Evolutionary conservation across 2,329 filamentous ascomycete genomes (phyloP).

Genomic region (Beauveria rudraprayagi): DNA sequence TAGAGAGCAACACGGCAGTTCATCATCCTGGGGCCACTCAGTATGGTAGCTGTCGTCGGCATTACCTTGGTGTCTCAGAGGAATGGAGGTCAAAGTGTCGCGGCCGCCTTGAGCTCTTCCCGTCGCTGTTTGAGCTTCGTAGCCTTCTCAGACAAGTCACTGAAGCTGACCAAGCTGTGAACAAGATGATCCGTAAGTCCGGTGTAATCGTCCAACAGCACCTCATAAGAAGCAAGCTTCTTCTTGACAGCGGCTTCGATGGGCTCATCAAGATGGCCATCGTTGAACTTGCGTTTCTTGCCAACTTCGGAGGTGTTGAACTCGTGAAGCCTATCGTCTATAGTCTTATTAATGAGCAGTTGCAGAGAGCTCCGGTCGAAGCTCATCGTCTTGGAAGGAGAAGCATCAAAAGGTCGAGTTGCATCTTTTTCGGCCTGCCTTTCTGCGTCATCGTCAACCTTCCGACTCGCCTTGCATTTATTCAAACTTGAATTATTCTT

Average conservation of each 20-base stretch:
- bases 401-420: not conserved
- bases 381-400: not conserved
- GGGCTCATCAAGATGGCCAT: not conserved
- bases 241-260: not conserved
- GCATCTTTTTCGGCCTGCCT: not conserved
- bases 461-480: too few species aligned
- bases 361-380: not conserved
- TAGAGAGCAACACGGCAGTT: too few species aligned
- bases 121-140: not conserved
- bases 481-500: not conserved
- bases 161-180: not conserved
- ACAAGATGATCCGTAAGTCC: not conserved
- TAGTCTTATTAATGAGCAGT: not conserved
- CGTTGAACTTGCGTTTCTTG: not conserved
- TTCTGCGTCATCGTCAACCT: not conserved
- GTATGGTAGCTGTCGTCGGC: too few species aligned
- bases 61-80: too few species aligned
- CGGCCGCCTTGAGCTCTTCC: not conserved
- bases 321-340: not conserved
- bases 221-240: not conserved
- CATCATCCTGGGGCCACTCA: too few species aligned
- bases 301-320: too few species aligned
- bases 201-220: not conserved
- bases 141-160: not conserved
- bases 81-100: too few species aligned